Evolutionary conservation across 345 rosid species (phyloP).

Genomic region (Trapa incisa): DNA sequence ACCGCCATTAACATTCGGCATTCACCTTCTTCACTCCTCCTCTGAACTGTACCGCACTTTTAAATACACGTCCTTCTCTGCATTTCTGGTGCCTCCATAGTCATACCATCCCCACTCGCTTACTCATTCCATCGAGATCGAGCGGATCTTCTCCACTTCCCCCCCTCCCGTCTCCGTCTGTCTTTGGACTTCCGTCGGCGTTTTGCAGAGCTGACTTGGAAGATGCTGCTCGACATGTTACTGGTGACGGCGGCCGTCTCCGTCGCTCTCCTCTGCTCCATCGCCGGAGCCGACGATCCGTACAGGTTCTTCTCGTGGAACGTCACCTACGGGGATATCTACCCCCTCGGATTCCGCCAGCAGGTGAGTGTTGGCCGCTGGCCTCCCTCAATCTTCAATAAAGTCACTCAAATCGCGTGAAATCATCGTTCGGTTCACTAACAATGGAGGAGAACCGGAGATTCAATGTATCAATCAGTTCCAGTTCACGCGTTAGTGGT

Average conservation of each 20-base stretch:
- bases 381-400: too few species aligned
- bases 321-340: slow-evolving; percentile 34
- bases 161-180: background rate
- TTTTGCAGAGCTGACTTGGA: background rate
- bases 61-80: background rate
- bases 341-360: slow-evolving; percentile 36
- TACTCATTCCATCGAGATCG: background rate
- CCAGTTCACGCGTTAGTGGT: too few species aligned
- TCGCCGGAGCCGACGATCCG: slow-evolving; percentile 23
- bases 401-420: too few species aligned
- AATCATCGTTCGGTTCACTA: too few species aligned
- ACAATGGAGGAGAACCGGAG: too few species aligned
- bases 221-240: background rate
- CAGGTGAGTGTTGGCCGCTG: slow-evolving; percentile 14
- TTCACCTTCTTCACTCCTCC: background rate
- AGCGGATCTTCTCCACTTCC: background rate
- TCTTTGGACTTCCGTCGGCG: background rate
- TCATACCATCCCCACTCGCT: background rate
- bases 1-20: background rate
- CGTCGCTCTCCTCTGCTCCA: slow-evolving; percentile 6
- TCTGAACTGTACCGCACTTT: slow-evolving; percentile 5
- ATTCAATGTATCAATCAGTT: too few species aligned
- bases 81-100: background rate
- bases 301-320: slow-evolving; percentile 36
- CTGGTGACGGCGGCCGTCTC: background rate